Percentiles rank a stretch among this genome's conserved stretches.
These are phyloP conservation scores for Asterochloris sp. DNA, from an alignment of 139 green algal genomes.

Conservation along the genomic window DNA sequence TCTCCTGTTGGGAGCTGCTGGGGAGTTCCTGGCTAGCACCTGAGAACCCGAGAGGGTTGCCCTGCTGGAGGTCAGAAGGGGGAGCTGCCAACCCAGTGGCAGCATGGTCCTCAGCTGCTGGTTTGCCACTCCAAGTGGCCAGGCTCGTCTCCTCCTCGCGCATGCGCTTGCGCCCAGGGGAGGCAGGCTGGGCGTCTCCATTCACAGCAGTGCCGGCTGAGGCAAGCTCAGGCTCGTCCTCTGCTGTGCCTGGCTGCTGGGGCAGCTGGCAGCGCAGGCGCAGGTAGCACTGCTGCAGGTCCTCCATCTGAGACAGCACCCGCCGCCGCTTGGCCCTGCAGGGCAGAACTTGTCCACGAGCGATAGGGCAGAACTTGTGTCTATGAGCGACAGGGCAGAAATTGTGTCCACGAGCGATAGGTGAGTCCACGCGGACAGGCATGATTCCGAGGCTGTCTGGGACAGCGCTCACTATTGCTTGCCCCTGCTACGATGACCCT, in stretches of 20 bases:
- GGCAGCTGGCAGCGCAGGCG: slow-evolving; percentile 20
- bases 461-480: too few relatives aligned
- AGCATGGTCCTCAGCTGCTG: background rate
- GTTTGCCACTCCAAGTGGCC: background rate
- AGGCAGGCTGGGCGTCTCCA: too few relatives aligned
- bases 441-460: too few relatives aligned
- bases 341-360: background rate
- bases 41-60: background rate
- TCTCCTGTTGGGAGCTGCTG: too few relatives aligned
- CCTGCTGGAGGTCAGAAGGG: background rate
- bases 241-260: background rate
- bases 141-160: background rate
- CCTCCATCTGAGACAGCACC: slow-evolving; percentile 66
- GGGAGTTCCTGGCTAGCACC: background rate
- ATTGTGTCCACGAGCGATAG: too few relatives aligned
- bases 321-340: slow-evolving; percentile 36
- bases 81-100: background rate
- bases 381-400: background rate
- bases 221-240: background rate
- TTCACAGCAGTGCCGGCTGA: background rate
- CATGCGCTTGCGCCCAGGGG: background rate
- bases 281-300: slow-evolving; percentile 70
- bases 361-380: too few relatives aligned
- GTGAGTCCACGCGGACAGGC: too few relatives aligned
- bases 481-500: too few relatives aligned